phyloP scores from a whole-genome alignment of 768 basidiomycete genomes.

The Lactarius psammicola region DNA sequence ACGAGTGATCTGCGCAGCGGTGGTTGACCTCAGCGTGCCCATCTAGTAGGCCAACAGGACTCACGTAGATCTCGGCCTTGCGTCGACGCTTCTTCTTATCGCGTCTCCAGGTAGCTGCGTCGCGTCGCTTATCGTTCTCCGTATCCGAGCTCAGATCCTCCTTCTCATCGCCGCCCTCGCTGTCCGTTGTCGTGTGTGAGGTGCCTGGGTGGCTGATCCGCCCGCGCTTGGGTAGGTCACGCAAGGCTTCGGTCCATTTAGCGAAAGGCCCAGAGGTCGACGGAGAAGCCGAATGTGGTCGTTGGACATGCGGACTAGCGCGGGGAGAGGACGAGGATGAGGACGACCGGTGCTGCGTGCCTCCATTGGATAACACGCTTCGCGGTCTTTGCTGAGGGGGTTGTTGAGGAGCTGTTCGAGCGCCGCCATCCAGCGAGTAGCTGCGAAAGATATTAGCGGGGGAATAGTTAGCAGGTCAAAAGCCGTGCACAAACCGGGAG shows the following conservation, averaged over 20 bases:
- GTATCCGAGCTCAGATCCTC: slow-evolving; percentile 28
- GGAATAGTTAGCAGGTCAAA: neutral
- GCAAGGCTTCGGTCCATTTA: slow-evolving; percentile 42
- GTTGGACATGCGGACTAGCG: neutral
- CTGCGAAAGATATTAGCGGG: slow-evolving; percentile 20
- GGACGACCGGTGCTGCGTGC: neutral
- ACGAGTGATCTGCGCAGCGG: slow-evolving; percentile 59
- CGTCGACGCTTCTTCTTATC: slow-evolving; percentile 44
- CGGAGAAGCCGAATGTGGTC: neutral
- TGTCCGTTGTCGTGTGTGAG: slow-evolving; percentile 31
- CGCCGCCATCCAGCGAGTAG: slow-evolving; percentile 34
- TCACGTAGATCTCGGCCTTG: slow-evolving; percentile 73
- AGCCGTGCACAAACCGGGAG: slow-evolving; percentile 46
- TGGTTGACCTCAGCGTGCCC: neutral
- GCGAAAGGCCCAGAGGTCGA: neutral
- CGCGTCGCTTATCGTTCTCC: slow-evolving; percentile 27
- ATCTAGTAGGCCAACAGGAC: slow-evolving; percentile 31
- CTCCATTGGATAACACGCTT: slow-evolving; percentile 27
- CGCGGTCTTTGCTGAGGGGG: slow-evolving; percentile 14
- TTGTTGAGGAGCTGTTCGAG: slow-evolving; percentile 17
- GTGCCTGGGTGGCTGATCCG: slow-evolving; percentile 34
- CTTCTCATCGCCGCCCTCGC: slow-evolving; percentile 35
- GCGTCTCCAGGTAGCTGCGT: slow-evolving; percentile 37
- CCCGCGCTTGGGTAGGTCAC: slow-evolving; percentile 39
- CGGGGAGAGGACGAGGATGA: slow-evolving; percentile 3